Evolutionary conservation across 192 early-diverging fungal genomes (phyloP).

Genomic region (Coemansia biformis): DNA sequence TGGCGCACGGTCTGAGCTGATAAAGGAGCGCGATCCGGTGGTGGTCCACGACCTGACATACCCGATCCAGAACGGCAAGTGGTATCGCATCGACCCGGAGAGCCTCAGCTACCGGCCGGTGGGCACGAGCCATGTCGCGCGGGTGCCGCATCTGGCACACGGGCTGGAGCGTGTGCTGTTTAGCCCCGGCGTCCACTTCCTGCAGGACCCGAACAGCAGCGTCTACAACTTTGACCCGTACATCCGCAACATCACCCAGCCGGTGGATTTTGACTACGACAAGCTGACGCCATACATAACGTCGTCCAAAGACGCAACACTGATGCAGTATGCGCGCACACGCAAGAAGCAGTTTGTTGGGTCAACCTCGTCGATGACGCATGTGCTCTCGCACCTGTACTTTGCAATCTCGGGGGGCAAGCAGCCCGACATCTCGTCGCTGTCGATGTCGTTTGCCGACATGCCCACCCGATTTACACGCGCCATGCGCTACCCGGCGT

Average conservation of each 20-base stretch:
- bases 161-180: constrained; percentile 46
- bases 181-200: constrained; percentile 74
- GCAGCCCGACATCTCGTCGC: constrained; percentile 52
- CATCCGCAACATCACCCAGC: constrained; percentile 72
- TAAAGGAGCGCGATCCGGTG: constrained; percentile 35
- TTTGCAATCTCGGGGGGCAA: constrained; percentile 63
- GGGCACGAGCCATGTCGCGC: constrained; percentile 29
- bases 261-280: constrained; percentile 75
- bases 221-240: constrained; percentile 79
- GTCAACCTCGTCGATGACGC: constrained; percentile 87
- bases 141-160: constrained; percentile 45
- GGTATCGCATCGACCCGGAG: constrained; percentile 34
- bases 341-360: constrained; percentile 61
- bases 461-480: constrained; percentile 63
- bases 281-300: constrained; percentile 73
- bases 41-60: constrained; percentile 30
- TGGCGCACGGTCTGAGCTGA: constrained; percentile 21
- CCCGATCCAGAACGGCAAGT: constrained; percentile 35
- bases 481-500: constrained; percentile 60
- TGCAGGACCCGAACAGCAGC: constrained; percentile 70
- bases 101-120: constrained; percentile 8
- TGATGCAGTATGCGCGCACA: constrained; percentile 51
- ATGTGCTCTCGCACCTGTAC: constrained; percentile 69
- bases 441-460: constrained; percentile 61
- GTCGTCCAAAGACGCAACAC: constrained; percentile 64